Evolutionary conservation across 345 rosid genomes (phyloP).

Genomic region (Brassica cretica): DNA sequence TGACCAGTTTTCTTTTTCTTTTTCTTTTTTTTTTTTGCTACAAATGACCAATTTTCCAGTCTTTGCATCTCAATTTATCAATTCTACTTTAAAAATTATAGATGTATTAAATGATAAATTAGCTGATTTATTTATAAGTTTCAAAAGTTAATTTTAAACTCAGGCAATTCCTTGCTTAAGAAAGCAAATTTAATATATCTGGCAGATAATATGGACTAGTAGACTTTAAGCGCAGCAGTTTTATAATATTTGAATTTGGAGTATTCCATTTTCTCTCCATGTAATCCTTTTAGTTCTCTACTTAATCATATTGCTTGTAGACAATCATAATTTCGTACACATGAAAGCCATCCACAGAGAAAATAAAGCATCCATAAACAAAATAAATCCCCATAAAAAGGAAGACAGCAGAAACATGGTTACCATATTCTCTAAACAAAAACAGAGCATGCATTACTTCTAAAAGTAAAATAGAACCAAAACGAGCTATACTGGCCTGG

Average conservation of each 20-base stretch:
- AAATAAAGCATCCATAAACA: background rate
- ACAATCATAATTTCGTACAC: conserved; percentile 32
- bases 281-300: background rate
- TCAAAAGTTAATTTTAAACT: background rate
- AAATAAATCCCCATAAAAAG: background rate
- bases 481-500: background rate
- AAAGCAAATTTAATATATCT: background rate
- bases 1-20: background rate
- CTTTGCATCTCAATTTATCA: background rate
- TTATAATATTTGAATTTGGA: background rate
- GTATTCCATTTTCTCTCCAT: conserved; percentile 15
- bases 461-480: background rate
- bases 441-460: conserved; percentile 14
- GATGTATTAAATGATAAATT: background rate
- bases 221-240: background rate
- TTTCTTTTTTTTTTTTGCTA: no score
- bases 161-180: background rate
- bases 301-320: conserved; percentile 19
- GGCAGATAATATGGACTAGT: background rate
- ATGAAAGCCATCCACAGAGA: conserved; percentile 18
- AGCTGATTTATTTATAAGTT: background rate
- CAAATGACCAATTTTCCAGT: background rate
- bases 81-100: background rate
- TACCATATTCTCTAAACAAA: conserved; percentile 18
- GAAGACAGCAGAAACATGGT: conserved; percentile 19